Evolutionary conservation across 306 rosid species (phyloP).

Genomic region (Cucumis hystrix): DNA sequence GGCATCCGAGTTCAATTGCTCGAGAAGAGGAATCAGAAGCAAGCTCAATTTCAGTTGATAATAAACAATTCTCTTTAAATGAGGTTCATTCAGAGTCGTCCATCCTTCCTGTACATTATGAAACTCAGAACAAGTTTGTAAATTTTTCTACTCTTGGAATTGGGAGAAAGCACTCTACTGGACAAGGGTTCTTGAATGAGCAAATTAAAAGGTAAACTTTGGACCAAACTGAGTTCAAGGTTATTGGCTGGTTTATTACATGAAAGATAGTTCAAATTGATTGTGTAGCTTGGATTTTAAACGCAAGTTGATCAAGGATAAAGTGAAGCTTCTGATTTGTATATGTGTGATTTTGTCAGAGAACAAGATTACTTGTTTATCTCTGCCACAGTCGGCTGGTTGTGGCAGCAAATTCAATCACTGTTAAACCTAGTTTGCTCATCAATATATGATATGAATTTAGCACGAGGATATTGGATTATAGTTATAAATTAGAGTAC

Average conservation of each 20-base stretch:
- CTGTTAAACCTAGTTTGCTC: neutral
- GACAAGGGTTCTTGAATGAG: slow-evolving; percentile 41
- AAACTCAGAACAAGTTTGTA: slow-evolving; percentile 15
- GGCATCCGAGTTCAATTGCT: slow-evolving; percentile 77
- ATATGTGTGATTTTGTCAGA: neutral
- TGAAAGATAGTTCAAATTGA: neutral
- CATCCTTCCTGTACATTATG: slow-evolving; percentile 19
- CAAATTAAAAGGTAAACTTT: slow-evolving; percentile 44
- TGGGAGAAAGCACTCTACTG: slow-evolving; percentile 36
- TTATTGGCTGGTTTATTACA: neutral
- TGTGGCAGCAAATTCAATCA: neutral
- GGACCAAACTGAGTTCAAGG: slow-evolving; percentile 7
- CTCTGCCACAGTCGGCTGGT: neutral
- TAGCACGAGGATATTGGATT: neutral
- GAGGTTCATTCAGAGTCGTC: slow-evolving; percentile 61
- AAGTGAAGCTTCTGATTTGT: neutral
- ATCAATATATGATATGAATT: neutral
- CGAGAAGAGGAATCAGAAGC: slow-evolving; percentile 98
- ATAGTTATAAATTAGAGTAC: neutral
- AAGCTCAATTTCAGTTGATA: slow-evolving; percentile 85
- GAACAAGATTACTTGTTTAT: neutral
- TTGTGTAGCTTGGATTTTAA: neutral
- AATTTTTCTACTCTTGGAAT: slow-evolving; percentile 26
- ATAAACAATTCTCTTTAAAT: slow-evolving; percentile 34
- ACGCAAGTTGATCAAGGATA: neutral